Conservation (phyloP, 495 filamentous ascomycete genomes). For the Aspergillus sclerotiicarbonarius region DNA sequence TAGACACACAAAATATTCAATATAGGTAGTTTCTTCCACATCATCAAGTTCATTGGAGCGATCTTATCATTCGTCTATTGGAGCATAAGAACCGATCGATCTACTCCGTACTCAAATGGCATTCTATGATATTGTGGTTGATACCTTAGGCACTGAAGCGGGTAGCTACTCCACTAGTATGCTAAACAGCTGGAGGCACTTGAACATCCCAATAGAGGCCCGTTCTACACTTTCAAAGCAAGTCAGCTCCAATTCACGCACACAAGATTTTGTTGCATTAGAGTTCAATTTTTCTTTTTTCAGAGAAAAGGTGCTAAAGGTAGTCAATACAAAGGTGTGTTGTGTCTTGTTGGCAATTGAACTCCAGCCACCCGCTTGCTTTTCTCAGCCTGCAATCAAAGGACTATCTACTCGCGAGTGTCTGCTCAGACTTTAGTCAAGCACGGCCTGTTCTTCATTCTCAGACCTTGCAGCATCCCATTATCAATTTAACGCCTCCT, state of each 20-base stretch:
- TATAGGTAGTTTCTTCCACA: too few relatives aligned
- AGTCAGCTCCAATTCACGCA: not conserved
- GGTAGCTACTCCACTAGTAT: conserved; percentile 10
- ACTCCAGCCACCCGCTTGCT: not conserved
- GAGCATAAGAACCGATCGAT: too few relatives aligned
- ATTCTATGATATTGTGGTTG: not conserved
- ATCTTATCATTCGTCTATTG: too few relatives aligned
- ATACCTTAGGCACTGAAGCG: conserved; percentile 12
- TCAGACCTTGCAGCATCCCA: not conserved
- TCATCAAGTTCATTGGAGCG: too few relatives aligned
- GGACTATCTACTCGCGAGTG: not conserved
- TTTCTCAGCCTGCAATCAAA: not conserved
- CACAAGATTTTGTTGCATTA: too few relatives aligned
- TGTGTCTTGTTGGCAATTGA: not conserved
- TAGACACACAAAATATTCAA: too few relatives aligned
- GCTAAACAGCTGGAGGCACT: not conserved
- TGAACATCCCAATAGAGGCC: not conserved
- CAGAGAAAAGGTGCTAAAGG: too few relatives aligned
- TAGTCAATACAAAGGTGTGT: too few relatives aligned
- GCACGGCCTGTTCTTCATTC: not conserved
- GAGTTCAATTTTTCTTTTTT: too few relatives aligned
- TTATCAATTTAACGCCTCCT: not conserved
- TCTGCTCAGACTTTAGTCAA: not conserved
- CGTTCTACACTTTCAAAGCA: not conserved
- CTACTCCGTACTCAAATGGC: not conserved